Percentiles rank a stretch among this genome's conserved stretches.
Conservation (phyloP, 2,329 filamentous ascomycete genomes). For the Tolypocladium paradoxum region DNA sequence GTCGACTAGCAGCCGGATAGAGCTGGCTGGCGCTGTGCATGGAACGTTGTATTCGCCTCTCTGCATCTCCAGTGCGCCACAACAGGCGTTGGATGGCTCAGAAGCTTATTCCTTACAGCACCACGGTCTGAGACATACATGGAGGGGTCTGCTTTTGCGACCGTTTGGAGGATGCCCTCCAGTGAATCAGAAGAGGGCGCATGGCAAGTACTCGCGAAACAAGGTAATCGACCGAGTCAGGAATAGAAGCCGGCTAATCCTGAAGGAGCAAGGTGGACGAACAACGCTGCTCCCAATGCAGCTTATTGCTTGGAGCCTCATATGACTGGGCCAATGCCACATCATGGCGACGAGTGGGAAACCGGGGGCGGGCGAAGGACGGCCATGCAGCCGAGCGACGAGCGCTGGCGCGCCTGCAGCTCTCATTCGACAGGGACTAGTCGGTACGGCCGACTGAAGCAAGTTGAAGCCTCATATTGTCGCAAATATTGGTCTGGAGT, state of each 20-base stretch:
- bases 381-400: neutral
- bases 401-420: neutral
- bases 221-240: neutral
- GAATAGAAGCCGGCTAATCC: constrained; percentile 11
- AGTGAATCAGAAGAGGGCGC: neutral
- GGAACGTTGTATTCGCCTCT: constrained; percentile 10
- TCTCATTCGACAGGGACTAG: neutral
- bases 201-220: neutral
- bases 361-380: neutral
- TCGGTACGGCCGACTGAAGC: neutral
- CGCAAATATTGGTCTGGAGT: neutral
- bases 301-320: neutral
- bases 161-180: neutral
- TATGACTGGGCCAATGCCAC: neutral
- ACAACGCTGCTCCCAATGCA: neutral
- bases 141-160: neutral
- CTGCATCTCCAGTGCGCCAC: constrained; percentile 3
- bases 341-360: neutral
- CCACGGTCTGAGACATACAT: neutral
- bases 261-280: constrained; percentile 2
- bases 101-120: neutral
- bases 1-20: neutral
- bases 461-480: neutral
- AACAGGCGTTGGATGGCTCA: neutral
- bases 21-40: constrained; percentile 2